These are phyloP conservation scores for Globisporangium okanoganense DNA, from an alignment of 352 stramenopile genomes.

Conservation along the genomic window DNA sequence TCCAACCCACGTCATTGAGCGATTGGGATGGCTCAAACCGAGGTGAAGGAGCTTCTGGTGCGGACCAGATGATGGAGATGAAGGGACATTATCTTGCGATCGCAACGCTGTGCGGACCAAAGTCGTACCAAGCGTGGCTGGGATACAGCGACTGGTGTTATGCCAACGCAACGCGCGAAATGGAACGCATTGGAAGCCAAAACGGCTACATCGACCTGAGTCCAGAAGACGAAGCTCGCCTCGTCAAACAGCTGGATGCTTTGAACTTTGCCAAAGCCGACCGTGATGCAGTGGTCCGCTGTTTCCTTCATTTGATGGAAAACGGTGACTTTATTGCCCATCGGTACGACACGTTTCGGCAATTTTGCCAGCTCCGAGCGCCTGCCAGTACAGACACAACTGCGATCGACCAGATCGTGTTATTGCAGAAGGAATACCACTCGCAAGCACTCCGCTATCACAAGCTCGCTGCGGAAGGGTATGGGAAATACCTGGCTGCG, in stretches of 20 bases:
- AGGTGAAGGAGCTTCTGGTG: constrained; percentile 17
- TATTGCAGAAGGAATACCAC: constrained; percentile 33
- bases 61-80: constrained; percentile 10
- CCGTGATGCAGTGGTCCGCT: constrained; percentile 29
- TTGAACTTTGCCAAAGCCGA: constrained; percentile 28
- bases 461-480: constrained; percentile 34
- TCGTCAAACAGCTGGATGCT: constrained; percentile 39
- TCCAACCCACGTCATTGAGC: background rate
- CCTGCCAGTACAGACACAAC: constrained; percentile 3
- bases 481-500: constrained; percentile 20
- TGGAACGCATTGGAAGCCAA: constrained; percentile 39
- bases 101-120: constrained; percentile 32
- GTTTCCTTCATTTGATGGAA: constrained; percentile 54
- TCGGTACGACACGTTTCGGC: constrained; percentile 33
- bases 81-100: constrained; percentile 15
- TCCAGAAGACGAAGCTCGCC: constrained; percentile 31
- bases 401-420: constrained; percentile 25
- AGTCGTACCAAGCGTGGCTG: constrained; percentile 47
- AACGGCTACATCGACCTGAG: constrained; percentile 52
- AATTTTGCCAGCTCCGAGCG: constrained; percentile 22
- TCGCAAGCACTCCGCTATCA: constrained; percentile 34
- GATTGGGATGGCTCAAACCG: background rate
- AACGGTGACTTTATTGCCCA: constrained; percentile 35
- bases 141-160: constrained; percentile 77
- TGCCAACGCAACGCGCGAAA: constrained; percentile 32